Evolutionary conservation across 169 alveolate species (phyloP), one percentile per base, ranked within the genome.

Genomic region (Plasmodium ovale): DNA sequence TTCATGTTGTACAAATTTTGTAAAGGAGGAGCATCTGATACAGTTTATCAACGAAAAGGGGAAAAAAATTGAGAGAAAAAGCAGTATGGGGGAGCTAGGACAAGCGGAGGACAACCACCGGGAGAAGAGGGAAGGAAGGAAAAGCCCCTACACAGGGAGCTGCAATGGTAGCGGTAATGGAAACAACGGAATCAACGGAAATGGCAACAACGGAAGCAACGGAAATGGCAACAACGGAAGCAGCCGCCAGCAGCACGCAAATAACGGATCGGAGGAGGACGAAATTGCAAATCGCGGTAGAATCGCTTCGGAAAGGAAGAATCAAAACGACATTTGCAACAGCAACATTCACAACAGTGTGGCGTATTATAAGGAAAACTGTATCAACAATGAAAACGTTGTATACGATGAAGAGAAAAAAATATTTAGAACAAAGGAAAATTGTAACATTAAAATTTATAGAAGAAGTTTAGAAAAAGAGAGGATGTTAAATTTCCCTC

Each of bases 381-480:
- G 90, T 19, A 14, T 54, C 5, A 82, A 42, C 16, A 82, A 82
- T 51, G 90, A 82, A 67, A 82, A 82, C 19, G 90, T 82, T 23
- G 58, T 67, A 2, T 82, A 67, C 27, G 90, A 82, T 29, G 85
- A 68, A 58, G 56, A 82, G 23, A 65, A 82, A 9, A 82, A 53
- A 39, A 49, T 67, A n/a, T 82, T 67, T 58, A 82, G 42, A 82
- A 82, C 90, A 0, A 82, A 82, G 44, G 90, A 82, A 82, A 82
- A 82, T 42, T 65, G 71, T 21, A 68, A 82, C 37, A 82, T 82
- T 31, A 82, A 82, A 82, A 59, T 82, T 21, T 82, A 67, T 42
- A 82, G 71, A 58, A 47, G 90, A 12, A 65, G 84, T n/a, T 42
- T 64, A 54, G 90, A 82, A 68, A 67, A 54, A 51, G 90, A 68